Evolutionary conservation across 768 basidiomycete species (phyloP).

Genomic region (Sporobolomyces roseus): DNA sequence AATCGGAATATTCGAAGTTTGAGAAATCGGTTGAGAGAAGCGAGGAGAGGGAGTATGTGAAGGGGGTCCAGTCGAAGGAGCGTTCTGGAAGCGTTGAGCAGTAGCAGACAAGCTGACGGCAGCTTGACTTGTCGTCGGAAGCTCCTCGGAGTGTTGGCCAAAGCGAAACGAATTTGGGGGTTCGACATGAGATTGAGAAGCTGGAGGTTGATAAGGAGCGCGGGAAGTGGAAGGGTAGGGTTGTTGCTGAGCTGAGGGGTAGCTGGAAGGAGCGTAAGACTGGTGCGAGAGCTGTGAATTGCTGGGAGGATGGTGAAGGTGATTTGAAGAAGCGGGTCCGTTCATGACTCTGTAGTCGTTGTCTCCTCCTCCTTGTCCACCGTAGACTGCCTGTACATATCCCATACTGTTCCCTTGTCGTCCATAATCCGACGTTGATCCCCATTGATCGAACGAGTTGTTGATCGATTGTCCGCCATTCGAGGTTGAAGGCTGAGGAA

Average conservation of each 20-base stretch:
- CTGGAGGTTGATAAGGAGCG: neutral
- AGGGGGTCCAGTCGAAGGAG: too few species aligned
- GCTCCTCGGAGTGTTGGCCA: neutral
- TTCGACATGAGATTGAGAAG: neutral
- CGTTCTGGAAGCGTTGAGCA: slow-evolving; percentile 11
- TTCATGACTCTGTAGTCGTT: too few species aligned
- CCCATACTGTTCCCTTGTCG: neutral
- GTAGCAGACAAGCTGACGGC: neutral
- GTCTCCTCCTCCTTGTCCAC: neutral
- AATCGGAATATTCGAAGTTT: too few species aligned
- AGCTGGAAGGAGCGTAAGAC: neutral
- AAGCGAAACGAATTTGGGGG: neutral
- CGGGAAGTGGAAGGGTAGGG: neutral
- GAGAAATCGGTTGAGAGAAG: too few species aligned
- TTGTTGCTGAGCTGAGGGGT: neutral
- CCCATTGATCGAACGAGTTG: neutral
- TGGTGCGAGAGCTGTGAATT: too few species aligned
- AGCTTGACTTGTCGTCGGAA: neutral
- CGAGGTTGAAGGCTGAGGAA: slow-evolving; percentile 10
- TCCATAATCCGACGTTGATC: neutral
- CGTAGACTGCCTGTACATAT: neutral
- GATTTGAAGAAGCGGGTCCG: too few species aligned
- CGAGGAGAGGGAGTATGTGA: too few species aligned
- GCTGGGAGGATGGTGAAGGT: too few species aligned
- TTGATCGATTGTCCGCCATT: too few species aligned